phyloP scores from a whole-genome alignment of 345 rosid genomes.

The Ricinus communis region DNA sequence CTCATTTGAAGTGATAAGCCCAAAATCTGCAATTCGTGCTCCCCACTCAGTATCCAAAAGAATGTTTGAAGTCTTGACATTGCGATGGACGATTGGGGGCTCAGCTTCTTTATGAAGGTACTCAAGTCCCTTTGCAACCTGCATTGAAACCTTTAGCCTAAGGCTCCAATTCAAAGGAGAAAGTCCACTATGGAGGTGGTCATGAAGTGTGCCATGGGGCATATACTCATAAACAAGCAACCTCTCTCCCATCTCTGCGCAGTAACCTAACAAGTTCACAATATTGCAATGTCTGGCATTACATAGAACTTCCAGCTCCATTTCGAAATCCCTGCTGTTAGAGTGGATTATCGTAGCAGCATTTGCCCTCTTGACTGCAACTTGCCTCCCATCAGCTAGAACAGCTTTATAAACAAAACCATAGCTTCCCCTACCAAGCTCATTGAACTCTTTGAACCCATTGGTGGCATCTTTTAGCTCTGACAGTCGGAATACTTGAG shows the following conservation, averaged over 20 bases:
- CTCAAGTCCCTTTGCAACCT: slow-evolving; percentile 80
- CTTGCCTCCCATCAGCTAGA: slow-evolving; percentile 75
- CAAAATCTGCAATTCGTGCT: slow-evolving; percentile 84
- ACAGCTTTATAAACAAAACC: slow-evolving; percentile 90
- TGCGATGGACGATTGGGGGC: slow-evolving; percentile 63
- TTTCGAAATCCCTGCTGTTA: slow-evolving; percentile 73
- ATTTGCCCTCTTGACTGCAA: slow-evolving; percentile 88
- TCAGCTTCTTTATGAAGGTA: slow-evolving; percentile 75
- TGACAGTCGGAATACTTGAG: slow-evolving; percentile 77
- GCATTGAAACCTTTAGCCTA: slow-evolving; percentile 64
- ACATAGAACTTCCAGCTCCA: slow-evolving; percentile 74
- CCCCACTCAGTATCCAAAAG: slow-evolving; percentile 86
- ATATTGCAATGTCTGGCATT: slow-evolving; percentile 70
- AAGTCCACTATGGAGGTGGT: slow-evolving; percentile 73
- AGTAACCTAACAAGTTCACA: slow-evolving; percentile 83
- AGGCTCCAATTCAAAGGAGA: slow-evolving; percentile 73
- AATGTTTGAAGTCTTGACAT: slow-evolving; percentile 74
- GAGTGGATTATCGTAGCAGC: slow-evolving; percentile 92
- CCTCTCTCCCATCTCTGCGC: slow-evolving; percentile 86
- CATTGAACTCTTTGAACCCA: slow-evolving; percentile 93
- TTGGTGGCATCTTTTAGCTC: slow-evolving; percentile 92
- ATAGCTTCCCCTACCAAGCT: slow-evolving; percentile 84
- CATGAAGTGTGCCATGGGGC: slow-evolving; percentile 89
- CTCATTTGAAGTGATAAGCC: slow-evolving; percentile 56
- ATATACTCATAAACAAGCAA: slow-evolving; percentile 84